Evolutionary conservation across 305 asterid species (phyloP).

Genomic region (Withania somnifera): DNA sequence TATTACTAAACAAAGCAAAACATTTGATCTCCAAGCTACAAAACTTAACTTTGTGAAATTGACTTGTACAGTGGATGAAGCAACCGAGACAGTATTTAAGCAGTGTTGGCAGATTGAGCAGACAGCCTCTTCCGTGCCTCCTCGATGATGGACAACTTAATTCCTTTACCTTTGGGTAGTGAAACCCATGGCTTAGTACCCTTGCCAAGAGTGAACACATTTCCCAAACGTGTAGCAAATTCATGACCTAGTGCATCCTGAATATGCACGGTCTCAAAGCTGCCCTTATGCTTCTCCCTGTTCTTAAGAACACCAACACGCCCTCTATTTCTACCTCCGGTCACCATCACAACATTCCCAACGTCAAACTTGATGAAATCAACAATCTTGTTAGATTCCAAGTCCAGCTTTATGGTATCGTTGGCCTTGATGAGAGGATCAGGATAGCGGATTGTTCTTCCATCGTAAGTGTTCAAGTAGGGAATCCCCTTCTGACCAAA

Average conservation of each 20-base stretch:
- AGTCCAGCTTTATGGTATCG: constrained; percentile 10
- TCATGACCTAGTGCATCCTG: constrained; percentile 8
- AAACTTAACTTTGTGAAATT: not conserved
- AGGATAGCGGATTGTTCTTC: constrained; percentile 11
- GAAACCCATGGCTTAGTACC: constrained; percentile 11
- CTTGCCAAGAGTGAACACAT: constrained; percentile 9
- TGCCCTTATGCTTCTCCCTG: constrained; percentile 13
- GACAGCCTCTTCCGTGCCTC: constrained; percentile 8
- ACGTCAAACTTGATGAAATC: constrained; percentile 13
- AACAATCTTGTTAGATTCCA: constrained; percentile 2
- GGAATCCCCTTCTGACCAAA: constrained; percentile 13
- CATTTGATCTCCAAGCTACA: not conserved
- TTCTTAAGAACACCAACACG: constrained; percentile 11
- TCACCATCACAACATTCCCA: constrained; percentile 14
- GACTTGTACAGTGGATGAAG: not conserved
- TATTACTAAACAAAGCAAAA: not conserved
- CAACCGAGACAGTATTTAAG: not conserved
- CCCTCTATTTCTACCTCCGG: constrained; percentile 13
- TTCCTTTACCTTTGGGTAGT: constrained; percentile 9
- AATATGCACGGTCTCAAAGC: constrained; percentile 8
- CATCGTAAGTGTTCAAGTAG: constrained; percentile 6
- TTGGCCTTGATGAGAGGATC: constrained; percentile 11
- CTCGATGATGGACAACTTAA: constrained; percentile 10
- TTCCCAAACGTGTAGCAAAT: constrained; percentile 13
- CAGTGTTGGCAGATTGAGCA: constrained; percentile 7